Base-by-base conservation (phyloP, 1,284 basidiomycete genomes). In the Cutaneotrichosporon sp. region DNA sequence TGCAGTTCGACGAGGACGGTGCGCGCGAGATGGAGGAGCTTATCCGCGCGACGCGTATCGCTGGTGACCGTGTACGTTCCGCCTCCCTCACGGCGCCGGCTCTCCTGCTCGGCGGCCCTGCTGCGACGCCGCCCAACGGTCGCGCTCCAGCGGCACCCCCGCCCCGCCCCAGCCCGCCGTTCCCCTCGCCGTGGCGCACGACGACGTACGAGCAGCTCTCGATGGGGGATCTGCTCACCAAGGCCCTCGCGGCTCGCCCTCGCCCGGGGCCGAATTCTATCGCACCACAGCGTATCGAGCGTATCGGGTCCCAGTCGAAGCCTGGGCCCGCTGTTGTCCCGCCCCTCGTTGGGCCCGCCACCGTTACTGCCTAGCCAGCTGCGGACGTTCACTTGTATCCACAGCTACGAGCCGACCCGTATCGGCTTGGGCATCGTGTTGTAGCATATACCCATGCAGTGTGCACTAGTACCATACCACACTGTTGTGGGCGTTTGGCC, bases 1-100 rank as follows among this genome's bases (percentile, higher is more conserved):
- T 78, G n/a, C 80, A 80, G 42, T 86, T 87, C 68, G 87, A 87
- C 58, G 75, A 87, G 52, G 86, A 88, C 52, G 86, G 88, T 3
- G 86, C 88, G 63, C 82, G 81, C 17, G 89, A 85, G 65, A 70
- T 84, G 29, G 82, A 83, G 26, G 75, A 79, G 9, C 75, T 85
- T 57, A 76, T 81, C 24, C 78, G 76, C 48, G 76, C 80, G 3
- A 78, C 84, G 11, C 78, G 81, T 31, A 69, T 76, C 4, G 82
- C 84, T 0, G 79, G 79, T 46, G 78, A 81, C 24, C 79, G 62
- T 24, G 57, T 60, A 16, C 48, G 41, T 9, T 38, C 41, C 25
- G 55, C 38, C 2, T 37, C 34, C 5, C 50, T 29, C 22, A 44
- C 51, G 12, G 44, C n/a, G 8, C 35, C 35, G 17, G 6, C 35